Evolutionary conservation across 768 basidiomycete genomes (phyloP).

Genomic region (Mrakia hoshinonis): DNA sequence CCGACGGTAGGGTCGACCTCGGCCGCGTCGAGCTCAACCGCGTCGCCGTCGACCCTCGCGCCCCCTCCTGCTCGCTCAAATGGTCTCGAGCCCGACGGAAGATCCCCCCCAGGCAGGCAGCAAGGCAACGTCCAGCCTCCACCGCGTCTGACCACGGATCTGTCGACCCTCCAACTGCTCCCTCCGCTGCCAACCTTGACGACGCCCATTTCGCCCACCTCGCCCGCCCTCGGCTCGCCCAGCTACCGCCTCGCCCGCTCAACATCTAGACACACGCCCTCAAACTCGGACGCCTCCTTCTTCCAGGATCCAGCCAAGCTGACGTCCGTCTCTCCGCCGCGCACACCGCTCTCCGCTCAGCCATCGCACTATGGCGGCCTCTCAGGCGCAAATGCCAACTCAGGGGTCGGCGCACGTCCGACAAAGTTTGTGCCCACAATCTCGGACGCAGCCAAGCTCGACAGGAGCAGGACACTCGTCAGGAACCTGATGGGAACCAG

Average conservation of each 20-base stretch:
- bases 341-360: background rate
- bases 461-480: conserved; percentile 6
- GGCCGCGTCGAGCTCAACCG: background rate
- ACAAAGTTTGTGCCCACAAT: conserved; percentile 4
- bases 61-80: background rate
- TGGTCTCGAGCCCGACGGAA: background rate
- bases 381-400: background rate
- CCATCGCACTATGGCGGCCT: background rate
- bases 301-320: background rate
- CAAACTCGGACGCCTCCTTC: conserved; percentile 16
- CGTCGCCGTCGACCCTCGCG: background rate
- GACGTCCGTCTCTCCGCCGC: background rate
- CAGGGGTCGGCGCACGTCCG: background rate
- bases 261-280: background rate
- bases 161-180: background rate
- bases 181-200: background rate
- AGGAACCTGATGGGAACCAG: conserved; percentile 10
- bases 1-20: background rate
- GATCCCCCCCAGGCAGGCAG: background rate
- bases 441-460: conserved; percentile 3
- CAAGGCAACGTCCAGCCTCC: background rate
- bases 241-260: background rate
- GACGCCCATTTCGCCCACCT: background rate
- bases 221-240: background rate
- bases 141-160: background rate